Evolutionary conservation across 352 stramenopile species (phyloP), one percentile per base, ranked within the genome.

Genomic region (Elongisporangium undulatum): DNA sequence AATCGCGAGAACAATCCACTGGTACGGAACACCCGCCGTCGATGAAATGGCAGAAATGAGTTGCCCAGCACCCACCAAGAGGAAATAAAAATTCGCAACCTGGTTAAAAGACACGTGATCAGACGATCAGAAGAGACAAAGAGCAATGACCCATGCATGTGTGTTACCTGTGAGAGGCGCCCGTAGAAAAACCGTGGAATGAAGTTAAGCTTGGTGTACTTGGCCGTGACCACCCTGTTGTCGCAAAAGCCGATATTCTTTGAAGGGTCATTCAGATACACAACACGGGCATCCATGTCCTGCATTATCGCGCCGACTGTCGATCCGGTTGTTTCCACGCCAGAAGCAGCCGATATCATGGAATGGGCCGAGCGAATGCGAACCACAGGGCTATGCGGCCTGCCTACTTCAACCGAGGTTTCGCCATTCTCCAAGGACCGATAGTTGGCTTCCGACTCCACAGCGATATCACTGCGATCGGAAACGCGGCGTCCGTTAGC

Each of bases 151-250:
- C 19, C 22, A 21, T 22, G 48, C 38, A 29, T 51, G 51, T 22
- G n/a, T 24, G n/a, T 29, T 38, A 82, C 75, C 59, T 93, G 85
- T n/a, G 81, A 90, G 49, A 96, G 81, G 24, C 85, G 72, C 0
- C 82, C 82, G 67, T 91, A 95, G 68, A 93, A 87, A 64, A 94
- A 94, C 13, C 80, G 78, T 10, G 85, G 83, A 48, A 96, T 66
- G 56, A 96, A 96, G 64, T 90, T 92, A 61, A 85, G 74, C 61
- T 85, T 86, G n/a, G 85, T 94, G 75, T 96, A 96, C 67, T 92
- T 91, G 45, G 85, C 82, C 7, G 85, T 96, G 48, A 88, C 63
- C 23, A 96, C 85, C 53, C 77, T 75, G 68, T 96, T 96, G 72
- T 85, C 69, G 56, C 81, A 87, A 56, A 92, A 96, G 50, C 69